These are phyloP conservation scores for Colletotrichum limetticola DNA, from an alignment of 2,329 filamentous ascomycete species.

Conservation along the genomic window DNA sequence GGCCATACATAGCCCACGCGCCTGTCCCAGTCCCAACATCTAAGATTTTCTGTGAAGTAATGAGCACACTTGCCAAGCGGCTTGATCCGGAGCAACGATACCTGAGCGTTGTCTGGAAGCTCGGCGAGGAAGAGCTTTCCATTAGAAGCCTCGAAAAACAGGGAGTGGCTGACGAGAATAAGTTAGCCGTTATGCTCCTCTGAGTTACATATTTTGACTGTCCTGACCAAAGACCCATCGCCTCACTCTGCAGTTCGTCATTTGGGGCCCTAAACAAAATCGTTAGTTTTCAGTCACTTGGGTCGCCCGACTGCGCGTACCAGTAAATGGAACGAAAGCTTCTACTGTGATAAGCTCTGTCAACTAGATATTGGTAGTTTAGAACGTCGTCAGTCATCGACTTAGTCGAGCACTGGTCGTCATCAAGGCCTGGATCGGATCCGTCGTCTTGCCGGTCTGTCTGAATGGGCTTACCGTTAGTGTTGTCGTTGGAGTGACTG, in stretches of 20 bases:
- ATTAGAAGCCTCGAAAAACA: neutral
- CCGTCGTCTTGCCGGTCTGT: neutral
- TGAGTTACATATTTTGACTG: neutral
- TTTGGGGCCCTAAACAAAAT: neutral
- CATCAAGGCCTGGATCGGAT: neutral
- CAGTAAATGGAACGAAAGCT: neutral
- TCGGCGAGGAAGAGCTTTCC: neutral
- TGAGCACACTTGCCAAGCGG: neutral
- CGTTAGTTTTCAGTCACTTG: neutral
- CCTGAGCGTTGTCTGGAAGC: neutral
- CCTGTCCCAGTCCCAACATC: neutral
- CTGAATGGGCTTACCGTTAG: neutral
- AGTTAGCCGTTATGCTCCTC: neutral
- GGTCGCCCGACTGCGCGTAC: neutral
- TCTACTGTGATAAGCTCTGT: neutral
- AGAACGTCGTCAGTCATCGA: neutral
- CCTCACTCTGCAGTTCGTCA: neutral
- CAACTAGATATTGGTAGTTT: neutral
- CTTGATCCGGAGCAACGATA: neutral
- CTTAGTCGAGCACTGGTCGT: neutral
- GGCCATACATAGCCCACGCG: neutral
- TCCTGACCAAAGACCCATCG: neutral
- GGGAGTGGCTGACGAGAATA: neutral
- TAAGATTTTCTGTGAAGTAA: neutral
- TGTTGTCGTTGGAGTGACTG: neutral